phyloP scores from a whole-genome alignment of 306 rosid species.

The Parietaria judaica region DNA sequence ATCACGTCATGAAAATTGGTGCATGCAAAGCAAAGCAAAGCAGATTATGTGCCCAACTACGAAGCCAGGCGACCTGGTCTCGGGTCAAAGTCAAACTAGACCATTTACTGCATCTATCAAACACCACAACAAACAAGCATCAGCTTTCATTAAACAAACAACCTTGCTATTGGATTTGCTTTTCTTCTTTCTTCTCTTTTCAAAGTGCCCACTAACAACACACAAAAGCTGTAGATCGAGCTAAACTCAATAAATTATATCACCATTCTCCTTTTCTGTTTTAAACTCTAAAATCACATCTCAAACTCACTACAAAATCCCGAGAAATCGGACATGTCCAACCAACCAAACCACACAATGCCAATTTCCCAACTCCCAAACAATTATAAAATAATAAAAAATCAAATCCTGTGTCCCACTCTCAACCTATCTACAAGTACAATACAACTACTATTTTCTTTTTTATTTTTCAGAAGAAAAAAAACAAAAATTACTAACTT shows the following conservation, averaged over 20 bases:
- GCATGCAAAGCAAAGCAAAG: neutral
- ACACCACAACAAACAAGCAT: no score
- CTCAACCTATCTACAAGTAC: slow-evolving; percentile 3
- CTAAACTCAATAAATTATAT: no score
- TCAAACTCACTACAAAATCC: neutral
- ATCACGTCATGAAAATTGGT: neutral
- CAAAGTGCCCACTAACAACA: no score
- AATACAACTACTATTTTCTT: slow-evolving; percentile 1
- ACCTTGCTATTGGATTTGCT: neutral
- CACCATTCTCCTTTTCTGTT: neutral
- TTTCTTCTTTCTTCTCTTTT: neutral
- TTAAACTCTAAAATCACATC: neutral
- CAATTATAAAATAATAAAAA: neutral
- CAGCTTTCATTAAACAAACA: neutral
- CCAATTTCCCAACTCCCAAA: neutral
- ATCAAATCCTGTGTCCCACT: neutral
- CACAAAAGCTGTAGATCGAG: no score
- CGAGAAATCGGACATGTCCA: neutral
- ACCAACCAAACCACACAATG: neutral
- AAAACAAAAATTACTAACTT: neutral
- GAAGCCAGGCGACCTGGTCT: neutral
- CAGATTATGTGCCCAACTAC: neutral
- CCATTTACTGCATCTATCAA: no score
- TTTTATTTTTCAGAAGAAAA: neutral
- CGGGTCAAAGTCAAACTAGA: neutral